Evolutionary conservation across 1,139 yeast species (phyloP).

Genomic region (Tardiomyces depauwii): DNA sequence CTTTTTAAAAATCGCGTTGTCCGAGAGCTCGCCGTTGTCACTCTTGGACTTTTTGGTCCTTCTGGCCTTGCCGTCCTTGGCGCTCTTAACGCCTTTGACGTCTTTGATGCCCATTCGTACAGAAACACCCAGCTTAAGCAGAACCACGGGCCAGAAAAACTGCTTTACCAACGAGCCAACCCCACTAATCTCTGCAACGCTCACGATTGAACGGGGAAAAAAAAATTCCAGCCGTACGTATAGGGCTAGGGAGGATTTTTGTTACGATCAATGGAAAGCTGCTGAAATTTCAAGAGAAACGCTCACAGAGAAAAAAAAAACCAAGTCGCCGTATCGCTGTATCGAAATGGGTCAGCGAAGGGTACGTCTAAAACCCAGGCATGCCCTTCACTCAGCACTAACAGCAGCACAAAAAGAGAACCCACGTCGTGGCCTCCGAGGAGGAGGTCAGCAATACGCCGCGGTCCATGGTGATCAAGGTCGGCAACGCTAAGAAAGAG

Average conservation of each 20-base stretch:
- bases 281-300: no score
- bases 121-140: no score
- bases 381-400: constrained; percentile 28
- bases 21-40: not conserved
- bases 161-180: no score
- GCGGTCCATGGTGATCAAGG: constrained; percentile 82
- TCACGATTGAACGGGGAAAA: not conserved
- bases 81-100: no score
- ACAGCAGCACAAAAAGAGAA: constrained; percentile 61
- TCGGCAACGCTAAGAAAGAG: constrained; percentile 55
- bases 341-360: no score
- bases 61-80: not conserved
- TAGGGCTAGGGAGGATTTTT: not conserved
- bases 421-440: constrained; percentile 57
- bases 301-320: no score
- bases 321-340: no score
- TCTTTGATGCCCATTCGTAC: no score
- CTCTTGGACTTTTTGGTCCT: constrained; percentile 1
- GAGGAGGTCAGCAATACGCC: constrained; percentile 72
- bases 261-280: no score
- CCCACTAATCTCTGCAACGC: no score
- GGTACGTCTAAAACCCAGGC: no score
- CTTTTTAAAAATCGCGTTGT: not conserved
- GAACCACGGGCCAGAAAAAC: no score
- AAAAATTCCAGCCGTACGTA: not conserved